phyloP scores from a whole-genome alignment of 208 protist genomes.

The Porcisia hertigi region DNA sequence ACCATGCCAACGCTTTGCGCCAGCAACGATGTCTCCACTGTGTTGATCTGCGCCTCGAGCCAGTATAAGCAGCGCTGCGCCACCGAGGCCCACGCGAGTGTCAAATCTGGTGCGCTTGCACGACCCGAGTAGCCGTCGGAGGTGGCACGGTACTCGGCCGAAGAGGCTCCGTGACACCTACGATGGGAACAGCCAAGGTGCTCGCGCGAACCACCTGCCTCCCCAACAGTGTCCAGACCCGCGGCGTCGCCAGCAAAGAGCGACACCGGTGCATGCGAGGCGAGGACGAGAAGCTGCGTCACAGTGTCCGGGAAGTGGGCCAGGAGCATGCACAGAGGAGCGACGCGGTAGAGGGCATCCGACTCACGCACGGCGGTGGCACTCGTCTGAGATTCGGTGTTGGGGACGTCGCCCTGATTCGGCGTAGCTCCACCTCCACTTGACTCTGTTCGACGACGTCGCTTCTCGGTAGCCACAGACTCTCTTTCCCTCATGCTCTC shows the following conservation, averaged over 20 bases:
- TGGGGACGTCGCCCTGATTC: background rate
- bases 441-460: background rate
- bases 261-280: conserved; percentile 20
- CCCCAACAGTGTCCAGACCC: background rate
- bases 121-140: background rate
- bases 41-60: conserved; percentile 30
- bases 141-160: background rate
- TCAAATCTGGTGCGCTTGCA: background rate
- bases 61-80: conserved; percentile 28
- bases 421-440: background rate
- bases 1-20: background rate
- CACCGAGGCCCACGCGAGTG: conserved; percentile 3
- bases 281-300: conserved; percentile 33
- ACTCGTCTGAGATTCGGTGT: background rate
- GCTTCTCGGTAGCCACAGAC: conserved; percentile 1
- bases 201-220: background rate
- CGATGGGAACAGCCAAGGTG: background rate
- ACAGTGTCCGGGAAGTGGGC: conserved; percentile 23
- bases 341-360: conserved; percentile 8
- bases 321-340: conserved; percentile 30
- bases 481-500: background rate
- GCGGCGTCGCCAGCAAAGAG: conserved; percentile 12
- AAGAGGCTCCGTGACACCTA: background rate
- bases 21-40: conserved; percentile 4
- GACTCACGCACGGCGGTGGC: background rate